Evolutionary conservation across 176 grass and related monocot genomes (phyloP).

Genomic region (Triticum dicoccoides): DNA sequence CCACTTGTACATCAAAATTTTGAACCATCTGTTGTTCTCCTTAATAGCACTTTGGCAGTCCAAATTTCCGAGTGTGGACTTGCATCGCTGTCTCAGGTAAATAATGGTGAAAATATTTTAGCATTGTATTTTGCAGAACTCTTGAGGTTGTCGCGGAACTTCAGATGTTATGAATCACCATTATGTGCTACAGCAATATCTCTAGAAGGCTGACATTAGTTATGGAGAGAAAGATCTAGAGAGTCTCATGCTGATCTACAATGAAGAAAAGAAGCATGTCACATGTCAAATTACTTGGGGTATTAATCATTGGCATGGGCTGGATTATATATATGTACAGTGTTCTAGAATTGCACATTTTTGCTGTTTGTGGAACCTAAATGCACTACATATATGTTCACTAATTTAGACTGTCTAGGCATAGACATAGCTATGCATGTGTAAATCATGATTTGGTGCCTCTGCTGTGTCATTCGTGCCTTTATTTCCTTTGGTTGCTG

Average conservation of each 20-base stretch:
- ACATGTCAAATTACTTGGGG: neutral
- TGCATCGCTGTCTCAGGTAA: constrained; percentile 70
- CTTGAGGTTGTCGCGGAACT: neutral
- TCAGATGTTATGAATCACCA: neutral
- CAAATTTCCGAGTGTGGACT: constrained; percentile 82
- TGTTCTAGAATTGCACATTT: neutral
- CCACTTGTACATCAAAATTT: constrained; percentile 84
- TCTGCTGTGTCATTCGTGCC: neutral
- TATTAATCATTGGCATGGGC: neutral
- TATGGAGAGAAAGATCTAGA: neutral
- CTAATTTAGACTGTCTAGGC: neutral
- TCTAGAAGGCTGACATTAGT: constrained; percentile 14
- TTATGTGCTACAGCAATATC: neutral
- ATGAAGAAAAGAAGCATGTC: neutral
- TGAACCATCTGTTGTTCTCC: constrained; percentile 71
- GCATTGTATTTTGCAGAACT: neutral
- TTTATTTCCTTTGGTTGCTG: neutral
- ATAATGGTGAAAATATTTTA: constrained; percentile 8
- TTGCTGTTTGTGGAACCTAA: neutral
- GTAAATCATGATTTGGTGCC: neutral
- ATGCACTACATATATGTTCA: neutral
- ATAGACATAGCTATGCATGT: neutral
- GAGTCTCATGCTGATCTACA: neutral
- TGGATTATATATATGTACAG: neutral
- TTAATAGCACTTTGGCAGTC: constrained; percentile 69